Percentiles rank a stretch among this genome's conserved stretches.
phyloP scores from a whole-genome alignment of 148 eudicot species.

The Linanthus parryae region DNA sequence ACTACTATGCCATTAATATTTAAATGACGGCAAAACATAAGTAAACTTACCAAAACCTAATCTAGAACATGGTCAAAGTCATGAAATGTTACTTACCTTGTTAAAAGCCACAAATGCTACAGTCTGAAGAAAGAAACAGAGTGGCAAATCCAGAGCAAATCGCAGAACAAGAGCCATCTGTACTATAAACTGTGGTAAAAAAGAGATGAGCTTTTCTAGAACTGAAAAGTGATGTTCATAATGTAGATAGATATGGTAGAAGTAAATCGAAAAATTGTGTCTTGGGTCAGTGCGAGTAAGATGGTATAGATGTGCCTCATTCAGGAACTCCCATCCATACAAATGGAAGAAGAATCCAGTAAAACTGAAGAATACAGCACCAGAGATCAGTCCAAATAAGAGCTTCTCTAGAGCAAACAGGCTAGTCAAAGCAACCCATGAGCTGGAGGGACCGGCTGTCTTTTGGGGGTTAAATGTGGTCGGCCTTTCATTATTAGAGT shows the following conservation, averaged over 20 bases:
- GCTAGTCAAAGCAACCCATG: constrained; percentile 32
- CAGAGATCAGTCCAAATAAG: constrained; percentile 69
- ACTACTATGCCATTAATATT: too few relatives aligned
- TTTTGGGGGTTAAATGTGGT: constrained; percentile 18
- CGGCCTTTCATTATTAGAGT: constrained; percentile 22
- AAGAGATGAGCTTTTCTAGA: constrained; percentile 72
- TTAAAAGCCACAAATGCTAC: constrained; percentile 96
- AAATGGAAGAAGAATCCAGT: constrained; percentile 68
- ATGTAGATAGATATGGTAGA: constrained; percentile 90
- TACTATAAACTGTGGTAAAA: constrained; percentile 83
- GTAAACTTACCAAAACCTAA: too few relatives aligned
- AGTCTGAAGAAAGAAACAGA: constrained; percentile 85
- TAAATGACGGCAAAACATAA: too few relatives aligned
- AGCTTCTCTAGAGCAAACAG: constrained; percentile 53
- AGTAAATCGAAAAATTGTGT: constrained; percentile 91
- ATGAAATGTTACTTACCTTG: constrained; percentile 82
- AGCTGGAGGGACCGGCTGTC: constrained; percentile 4
- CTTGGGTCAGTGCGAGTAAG: constrained; percentile 93
- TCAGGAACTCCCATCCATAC: constrained; percentile 83
- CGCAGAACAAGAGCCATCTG: constrained; percentile 67
- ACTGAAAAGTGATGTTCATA: constrained; percentile 55
- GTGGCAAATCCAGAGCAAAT: constrained; percentile 75
- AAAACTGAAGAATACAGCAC: constrained; percentile 55
- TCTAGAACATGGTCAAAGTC: too few relatives aligned
- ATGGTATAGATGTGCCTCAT: constrained; percentile 91